phyloP scores from a whole-genome alignment of 1,139 yeast genomes.

The Geotrichum reessii region DNA sequence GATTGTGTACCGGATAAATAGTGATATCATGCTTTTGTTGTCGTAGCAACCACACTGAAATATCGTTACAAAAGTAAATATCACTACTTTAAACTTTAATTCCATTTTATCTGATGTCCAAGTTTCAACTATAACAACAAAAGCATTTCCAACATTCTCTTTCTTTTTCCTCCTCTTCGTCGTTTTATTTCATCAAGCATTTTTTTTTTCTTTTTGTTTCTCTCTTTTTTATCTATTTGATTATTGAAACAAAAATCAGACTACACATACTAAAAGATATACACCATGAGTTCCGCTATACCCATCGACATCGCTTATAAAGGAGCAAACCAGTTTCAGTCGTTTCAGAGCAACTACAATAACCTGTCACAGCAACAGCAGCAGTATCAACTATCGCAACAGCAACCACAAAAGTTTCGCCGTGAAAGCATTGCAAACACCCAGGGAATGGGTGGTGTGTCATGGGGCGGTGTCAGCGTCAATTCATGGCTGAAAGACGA shows the following conservation, averaged over 20 bases:
- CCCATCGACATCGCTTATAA: conserved; percentile 40
- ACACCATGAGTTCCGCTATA: conserved; percentile 34
- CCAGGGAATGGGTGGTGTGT: conserved; percentile 95
- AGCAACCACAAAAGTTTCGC: conserved; percentile 43
- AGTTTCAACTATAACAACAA: neutral
- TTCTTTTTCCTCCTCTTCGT: neutral
- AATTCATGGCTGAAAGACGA: conserved; percentile 97
- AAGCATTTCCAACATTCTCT: neutral
- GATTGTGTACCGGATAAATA: neutral
- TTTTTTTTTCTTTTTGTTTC: neutral
- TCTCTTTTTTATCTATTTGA: neutral
- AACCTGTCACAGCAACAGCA: conserved; percentile 22
- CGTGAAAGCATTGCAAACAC: conserved; percentile 92
- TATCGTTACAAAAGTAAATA: neutral
- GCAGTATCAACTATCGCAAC: conserved; percentile 18
- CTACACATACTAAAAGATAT: neutral
- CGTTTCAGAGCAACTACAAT: neutral
- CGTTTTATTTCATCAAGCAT: neutral
- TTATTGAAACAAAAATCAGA: neutral
- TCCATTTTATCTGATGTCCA: neutral
- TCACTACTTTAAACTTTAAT: neutral
- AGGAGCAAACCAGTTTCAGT: neutral
- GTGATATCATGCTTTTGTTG: neutral
- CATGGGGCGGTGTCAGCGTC: conserved; percentile 96
- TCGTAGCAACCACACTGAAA: neutral